Conservation (phyloP, 2,329 filamentous ascomycete species). For the Tympanopsis confertula region DNA sequence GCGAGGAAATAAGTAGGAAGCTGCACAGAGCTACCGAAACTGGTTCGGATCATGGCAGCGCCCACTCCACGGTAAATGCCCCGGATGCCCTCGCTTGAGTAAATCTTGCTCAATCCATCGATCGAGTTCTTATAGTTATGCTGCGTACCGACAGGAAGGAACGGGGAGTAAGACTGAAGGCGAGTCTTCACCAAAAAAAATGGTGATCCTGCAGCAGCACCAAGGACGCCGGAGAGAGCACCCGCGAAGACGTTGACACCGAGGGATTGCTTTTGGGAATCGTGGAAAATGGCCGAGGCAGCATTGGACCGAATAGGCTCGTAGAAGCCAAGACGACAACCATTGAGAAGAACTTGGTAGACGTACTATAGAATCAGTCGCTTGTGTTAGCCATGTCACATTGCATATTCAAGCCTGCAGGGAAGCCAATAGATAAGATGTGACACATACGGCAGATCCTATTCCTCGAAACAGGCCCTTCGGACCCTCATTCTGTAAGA, state of each 20-base stretch:
- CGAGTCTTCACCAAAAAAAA: conserved; percentile 98
- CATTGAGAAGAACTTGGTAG: conserved; percentile 93
- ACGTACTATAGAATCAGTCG: conserved; percentile 41
- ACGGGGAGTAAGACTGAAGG: conserved; percentile 85
- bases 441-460: conserved; percentile 50
- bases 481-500: conserved; percentile 80
- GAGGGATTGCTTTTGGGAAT: conserved; percentile 68
- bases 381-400: no score
- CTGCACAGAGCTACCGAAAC: conserved; percentile 91
- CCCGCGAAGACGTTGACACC: conserved; percentile 90
- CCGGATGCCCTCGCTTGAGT: conserved; percentile 60
- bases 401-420: no score
- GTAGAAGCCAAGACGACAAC: conserved; percentile 93
- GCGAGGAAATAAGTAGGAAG: conserved; percentile 97
- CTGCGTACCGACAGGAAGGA: conserved; percentile 90
- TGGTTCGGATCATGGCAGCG: conserved; percentile 90
- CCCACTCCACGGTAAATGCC: conserved; percentile 84
- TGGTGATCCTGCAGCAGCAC: conserved; percentile 82
- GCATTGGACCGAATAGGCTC: conserved; percentile 74
- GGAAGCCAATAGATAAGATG: no score
- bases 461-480: conserved; percentile 79
- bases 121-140: conserved; percentile 78
- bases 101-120: conserved; percentile 75
- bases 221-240: conserved; percentile 77
- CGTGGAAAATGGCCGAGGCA: conserved; percentile 58